phyloP scores from a whole-genome alignment of 1,284 basidiomycete species.

The Sanghuangporus weigelae region DNA sequence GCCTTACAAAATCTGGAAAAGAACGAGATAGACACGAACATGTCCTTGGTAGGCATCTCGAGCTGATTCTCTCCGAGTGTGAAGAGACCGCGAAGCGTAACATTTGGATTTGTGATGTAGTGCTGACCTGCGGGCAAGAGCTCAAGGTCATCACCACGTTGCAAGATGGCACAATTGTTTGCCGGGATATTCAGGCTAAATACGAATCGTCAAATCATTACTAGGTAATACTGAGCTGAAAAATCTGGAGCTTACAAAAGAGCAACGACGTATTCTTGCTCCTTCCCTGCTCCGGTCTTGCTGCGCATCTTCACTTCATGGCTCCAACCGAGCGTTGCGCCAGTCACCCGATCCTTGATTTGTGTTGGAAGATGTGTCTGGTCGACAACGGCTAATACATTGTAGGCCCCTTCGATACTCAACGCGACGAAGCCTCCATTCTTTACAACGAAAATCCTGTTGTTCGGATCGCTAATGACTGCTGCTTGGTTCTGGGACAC shows the following conservation, averaged over 20 bases:
- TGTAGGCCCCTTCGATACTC: constrained; percentile 67
- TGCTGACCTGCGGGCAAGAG: constrained; percentile 74
- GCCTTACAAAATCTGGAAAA: neutral
- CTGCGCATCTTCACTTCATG: constrained; percentile 74
- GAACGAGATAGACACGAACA: constrained; percentile 40
- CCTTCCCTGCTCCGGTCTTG: constrained; percentile 35
- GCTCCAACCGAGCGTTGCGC: constrained; percentile 54
- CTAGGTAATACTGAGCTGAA: neutral
- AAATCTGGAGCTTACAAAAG: constrained; percentile 49
- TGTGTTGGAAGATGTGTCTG: constrained; percentile 65
- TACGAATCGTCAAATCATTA: neutral
- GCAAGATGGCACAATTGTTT: constrained; percentile 77
- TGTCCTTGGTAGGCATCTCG: constrained; percentile 81
- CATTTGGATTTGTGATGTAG: constrained; percentile 74
- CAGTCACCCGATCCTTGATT: constrained; percentile 59
- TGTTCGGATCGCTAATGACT: constrained; percentile 74
- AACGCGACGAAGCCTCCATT: constrained; percentile 74
- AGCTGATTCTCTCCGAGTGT: constrained; percentile 77
- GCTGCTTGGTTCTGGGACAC: constrained; percentile 79
- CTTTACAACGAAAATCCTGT: constrained; percentile 75
- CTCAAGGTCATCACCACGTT: constrained; percentile 73
- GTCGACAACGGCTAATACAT: constrained; percentile 72
- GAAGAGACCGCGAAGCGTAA: constrained; percentile 71
- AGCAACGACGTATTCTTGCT: constrained; percentile 67
- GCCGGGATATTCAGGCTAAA: constrained; percentile 72